These are phyloP conservation scores for Candida andamanensis DNA, from an alignment of 805 yeast species.

Conservation along the genomic window DNA sequence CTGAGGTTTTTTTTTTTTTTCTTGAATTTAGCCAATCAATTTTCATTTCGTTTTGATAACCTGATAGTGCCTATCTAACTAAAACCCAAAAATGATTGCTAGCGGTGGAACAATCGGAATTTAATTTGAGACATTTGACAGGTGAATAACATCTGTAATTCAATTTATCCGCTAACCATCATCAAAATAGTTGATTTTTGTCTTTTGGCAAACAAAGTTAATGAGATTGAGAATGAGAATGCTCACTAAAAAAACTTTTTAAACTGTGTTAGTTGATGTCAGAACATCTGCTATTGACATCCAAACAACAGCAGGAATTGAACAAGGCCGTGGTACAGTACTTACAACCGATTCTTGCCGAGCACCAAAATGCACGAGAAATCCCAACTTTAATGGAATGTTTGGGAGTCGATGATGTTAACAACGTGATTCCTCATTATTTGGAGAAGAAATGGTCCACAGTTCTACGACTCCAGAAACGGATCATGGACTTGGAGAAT, in stretches of 20 bases:
- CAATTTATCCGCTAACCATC: neutral
- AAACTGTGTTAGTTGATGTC: no score
- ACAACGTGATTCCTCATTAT: conserved; percentile 30
- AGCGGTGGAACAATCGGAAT: neutral
- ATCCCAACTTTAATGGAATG: conserved; percentile 7
- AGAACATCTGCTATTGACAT: conserved; percentile 24
- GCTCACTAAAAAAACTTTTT: no score
- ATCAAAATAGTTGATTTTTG: neutral
- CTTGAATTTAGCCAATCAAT: no score
- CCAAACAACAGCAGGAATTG: conserved; percentile 42
- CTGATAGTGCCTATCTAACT: no score
- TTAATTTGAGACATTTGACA: no score
- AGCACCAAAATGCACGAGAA: conserved; percentile 12
- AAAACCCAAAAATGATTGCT: no score
- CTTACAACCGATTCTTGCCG: conserved; percentile 29
- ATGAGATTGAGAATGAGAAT: neutral
- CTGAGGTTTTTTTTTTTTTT: no score
- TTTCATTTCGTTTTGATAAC: no score
- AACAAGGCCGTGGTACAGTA: conserved; percentile 46
- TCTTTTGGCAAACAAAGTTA: neutral
- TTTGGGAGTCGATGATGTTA: conserved; percentile 10
- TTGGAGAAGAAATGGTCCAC: conserved; percentile 85
- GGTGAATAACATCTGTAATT: neutral
- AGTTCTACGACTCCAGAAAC: conserved; percentile 72
- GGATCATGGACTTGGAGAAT: conserved; percentile 64